A percentile compares a stretch with the other conserved stretches of the same genome.
Conservation (phyloP, 192 early-diverging fungal genomes). For the Globomyces pollinis-pini region DNA sequence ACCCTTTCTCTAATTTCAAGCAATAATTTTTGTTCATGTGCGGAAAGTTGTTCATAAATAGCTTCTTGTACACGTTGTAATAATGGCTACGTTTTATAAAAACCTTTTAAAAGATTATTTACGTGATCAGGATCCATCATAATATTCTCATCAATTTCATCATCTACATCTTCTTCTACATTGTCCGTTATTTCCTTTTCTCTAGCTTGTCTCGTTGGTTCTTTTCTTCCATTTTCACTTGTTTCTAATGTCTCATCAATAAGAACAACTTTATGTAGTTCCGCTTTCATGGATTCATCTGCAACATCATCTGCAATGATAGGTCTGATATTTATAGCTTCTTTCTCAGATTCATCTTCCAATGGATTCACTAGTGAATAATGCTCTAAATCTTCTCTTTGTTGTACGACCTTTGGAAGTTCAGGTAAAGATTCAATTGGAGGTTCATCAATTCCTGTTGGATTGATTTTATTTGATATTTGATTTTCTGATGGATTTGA, state of each 20-base stretch:
- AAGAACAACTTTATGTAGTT: no score
- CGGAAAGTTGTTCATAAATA: slow-evolving; percentile 40
- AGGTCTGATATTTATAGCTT: not conserved
- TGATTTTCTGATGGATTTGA: no score
- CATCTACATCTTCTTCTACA: slow-evolving; percentile 3
- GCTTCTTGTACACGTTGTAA: slow-evolving; percentile 53
- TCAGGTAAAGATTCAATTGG: not conserved
- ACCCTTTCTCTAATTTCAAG: slow-evolving; percentile 50
- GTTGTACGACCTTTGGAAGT: not conserved
- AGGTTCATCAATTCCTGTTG: no score
- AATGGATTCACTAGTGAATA: not conserved
- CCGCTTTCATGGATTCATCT: not conserved
- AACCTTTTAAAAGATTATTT: no score
- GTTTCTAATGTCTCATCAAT: not conserved
- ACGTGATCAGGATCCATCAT: slow-evolving; percentile 35
- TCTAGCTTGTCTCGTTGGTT: not conserved
- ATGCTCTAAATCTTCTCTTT: not conserved
- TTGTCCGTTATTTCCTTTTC: not conserved
- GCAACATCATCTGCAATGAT: not conserved
- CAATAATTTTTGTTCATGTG: slow-evolving; percentile 28
- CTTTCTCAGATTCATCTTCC: not conserved
- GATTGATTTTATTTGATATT: no score
- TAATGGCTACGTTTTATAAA: slow-evolving; percentile 30
- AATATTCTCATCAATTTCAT: slow-evolving; percentile 16
- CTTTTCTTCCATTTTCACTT: not conserved